Conservation (phyloP, 805 yeast genomes). For the Kregervanrija fluxuum region DNA sequence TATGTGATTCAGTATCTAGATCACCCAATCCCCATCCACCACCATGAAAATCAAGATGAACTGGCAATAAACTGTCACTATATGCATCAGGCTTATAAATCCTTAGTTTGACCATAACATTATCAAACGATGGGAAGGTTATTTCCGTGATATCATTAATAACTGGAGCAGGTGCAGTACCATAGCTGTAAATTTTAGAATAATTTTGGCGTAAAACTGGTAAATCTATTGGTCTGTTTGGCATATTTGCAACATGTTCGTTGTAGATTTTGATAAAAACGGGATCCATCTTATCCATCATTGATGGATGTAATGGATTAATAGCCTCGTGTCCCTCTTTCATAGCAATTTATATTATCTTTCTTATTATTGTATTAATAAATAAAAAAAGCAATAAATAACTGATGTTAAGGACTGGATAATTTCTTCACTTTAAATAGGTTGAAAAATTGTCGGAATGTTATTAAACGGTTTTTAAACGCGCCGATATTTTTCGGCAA, state of each 20-base stretch:
- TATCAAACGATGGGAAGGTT: slow-evolving; percentile 20
- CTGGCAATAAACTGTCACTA: slow-evolving; percentile 14
- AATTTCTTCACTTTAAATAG: too few relatives aligned
- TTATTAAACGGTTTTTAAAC: too few relatives aligned
- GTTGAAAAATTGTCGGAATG: too few relatives aligned
- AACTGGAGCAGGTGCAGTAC: slow-evolving; percentile 20
- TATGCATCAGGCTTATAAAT: slow-evolving; percentile 18
- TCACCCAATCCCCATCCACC: slow-evolving; percentile 30
- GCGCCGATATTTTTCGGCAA: too few relatives aligned
- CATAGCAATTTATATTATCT: neutral
- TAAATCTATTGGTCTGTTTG: slow-evolving; percentile 6
- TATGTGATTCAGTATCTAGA: slow-evolving; percentile 24
- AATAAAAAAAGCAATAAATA: too few relatives aligned
- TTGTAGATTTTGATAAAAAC: slow-evolving; percentile 19
- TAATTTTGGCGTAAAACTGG: too few relatives aligned
- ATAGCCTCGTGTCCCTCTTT: slow-evolving; percentile 12
- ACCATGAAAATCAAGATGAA: slow-evolving; percentile 28
- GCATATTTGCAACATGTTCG: slow-evolving; percentile 20
- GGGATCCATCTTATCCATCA: slow-evolving; percentile 21
- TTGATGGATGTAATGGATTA: slow-evolving; percentile 15
- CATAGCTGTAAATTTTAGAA: slow-evolving; percentile 6
- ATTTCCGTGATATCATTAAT: slow-evolving; percentile 12
- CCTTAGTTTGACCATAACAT: slow-evolving; percentile 15
- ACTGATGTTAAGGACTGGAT: too few relatives aligned
- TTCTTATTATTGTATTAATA: too few relatives aligned